phyloP scores from a whole-genome alignment of 2,329 filamentous ascomycete genomes.

The Aspergillus sp. region DNA sequence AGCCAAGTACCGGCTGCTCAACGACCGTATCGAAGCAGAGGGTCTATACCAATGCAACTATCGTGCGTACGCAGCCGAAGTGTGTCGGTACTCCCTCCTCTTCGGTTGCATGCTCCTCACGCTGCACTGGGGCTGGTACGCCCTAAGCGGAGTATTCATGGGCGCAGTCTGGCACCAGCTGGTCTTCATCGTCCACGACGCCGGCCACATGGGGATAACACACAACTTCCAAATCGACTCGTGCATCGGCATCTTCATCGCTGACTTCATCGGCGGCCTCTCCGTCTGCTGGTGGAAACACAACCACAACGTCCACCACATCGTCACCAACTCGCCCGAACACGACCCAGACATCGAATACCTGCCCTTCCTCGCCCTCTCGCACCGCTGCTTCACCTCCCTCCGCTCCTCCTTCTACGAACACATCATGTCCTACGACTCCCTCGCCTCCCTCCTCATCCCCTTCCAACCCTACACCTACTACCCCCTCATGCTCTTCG shows the following conservation, averaged over 20 bases:
- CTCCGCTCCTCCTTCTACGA: slow-evolving; percentile 80
- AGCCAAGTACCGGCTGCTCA: slow-evolving; percentile 49
- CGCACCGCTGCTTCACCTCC: slow-evolving; percentile 72
- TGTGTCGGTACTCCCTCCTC: slow-evolving; percentile 65
- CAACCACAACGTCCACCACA: slow-evolving; percentile 93
- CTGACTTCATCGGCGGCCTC: slow-evolving; percentile 81
- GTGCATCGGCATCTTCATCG: slow-evolving; percentile 82
- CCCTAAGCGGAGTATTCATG: slow-evolving; percentile 67
- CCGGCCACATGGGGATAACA: slow-evolving; percentile 94
- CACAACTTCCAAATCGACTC: slow-evolving; percentile 80
- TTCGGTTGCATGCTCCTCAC: slow-evolving; percentile 50
- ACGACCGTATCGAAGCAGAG: slow-evolving; percentile 51
- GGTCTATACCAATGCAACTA: slow-evolving; percentile 81
- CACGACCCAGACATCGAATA: slow-evolving; percentile 94
- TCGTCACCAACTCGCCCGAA: slow-evolving; percentile 90
- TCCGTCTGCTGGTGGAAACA: slow-evolving; percentile 95
- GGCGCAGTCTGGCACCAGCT: slow-evolving; percentile 90
- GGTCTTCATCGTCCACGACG: slow-evolving; percentile 87
- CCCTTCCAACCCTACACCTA: slow-evolving; percentile 73
- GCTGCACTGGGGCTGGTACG: slow-evolving; percentile 64
- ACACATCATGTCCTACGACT: not conserved
- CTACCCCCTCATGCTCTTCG: slow-evolving; percentile 75
- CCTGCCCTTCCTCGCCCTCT: slow-evolving; percentile 83
- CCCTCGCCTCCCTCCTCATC: not conserved
- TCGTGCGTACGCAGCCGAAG: slow-evolving; percentile 69